These are phyloP conservation scores for Phytophthora tubulina DNA, from an alignment of 352 stramenopile species.

Conservation along the genomic window DNA sequence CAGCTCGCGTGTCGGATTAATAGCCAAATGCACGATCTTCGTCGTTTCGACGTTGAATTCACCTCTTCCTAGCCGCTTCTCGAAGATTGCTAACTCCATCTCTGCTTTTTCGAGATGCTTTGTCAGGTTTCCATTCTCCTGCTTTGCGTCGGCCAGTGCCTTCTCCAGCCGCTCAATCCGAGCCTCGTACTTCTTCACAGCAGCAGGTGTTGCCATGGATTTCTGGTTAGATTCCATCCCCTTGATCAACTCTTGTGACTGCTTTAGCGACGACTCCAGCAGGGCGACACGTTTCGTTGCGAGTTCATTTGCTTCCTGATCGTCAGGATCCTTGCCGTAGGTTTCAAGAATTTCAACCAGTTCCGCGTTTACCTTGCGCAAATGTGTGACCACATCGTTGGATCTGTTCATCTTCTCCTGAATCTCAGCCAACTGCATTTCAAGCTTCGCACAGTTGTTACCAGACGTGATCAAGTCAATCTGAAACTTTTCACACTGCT, in stretches of 20 bases:
- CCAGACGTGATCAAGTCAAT: constrained; percentile 54
- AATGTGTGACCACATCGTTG: constrained; percentile 51
- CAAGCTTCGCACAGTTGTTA: constrained; percentile 58
- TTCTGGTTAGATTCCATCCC: constrained; percentile 50
- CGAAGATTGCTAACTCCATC: constrained; percentile 67
- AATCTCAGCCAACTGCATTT: constrained; percentile 56
- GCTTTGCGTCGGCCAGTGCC: constrained; percentile 48
- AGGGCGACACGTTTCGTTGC: constrained; percentile 48
- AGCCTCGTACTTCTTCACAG: constrained; percentile 55
- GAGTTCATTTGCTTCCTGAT: constrained; percentile 37
- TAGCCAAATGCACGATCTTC: constrained; percentile 89
- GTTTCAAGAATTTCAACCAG: constrained; percentile 71
- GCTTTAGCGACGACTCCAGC: constrained; percentile 58
- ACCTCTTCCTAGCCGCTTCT: constrained; percentile 77
- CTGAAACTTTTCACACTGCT: constrained; percentile 61
- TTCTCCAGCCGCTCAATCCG: constrained; percentile 64
- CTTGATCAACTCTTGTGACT: constrained; percentile 61
- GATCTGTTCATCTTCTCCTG: constrained; percentile 53
- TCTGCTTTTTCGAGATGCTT: constrained; percentile 77
- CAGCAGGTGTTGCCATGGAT: constrained; percentile 48
- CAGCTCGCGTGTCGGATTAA: constrained; percentile 83
- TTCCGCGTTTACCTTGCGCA: constrained; percentile 68
- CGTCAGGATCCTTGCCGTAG: constrained; percentile 64
- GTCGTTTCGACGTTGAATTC: constrained; percentile 86
- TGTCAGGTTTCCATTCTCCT: constrained; percentile 56